Percentiles rank a stretch among this genome's conserved stretches.
phyloP scores from a whole-genome alignment of 2,329 filamentous ascomycete species.

The Sporothrix inflata region DNA sequence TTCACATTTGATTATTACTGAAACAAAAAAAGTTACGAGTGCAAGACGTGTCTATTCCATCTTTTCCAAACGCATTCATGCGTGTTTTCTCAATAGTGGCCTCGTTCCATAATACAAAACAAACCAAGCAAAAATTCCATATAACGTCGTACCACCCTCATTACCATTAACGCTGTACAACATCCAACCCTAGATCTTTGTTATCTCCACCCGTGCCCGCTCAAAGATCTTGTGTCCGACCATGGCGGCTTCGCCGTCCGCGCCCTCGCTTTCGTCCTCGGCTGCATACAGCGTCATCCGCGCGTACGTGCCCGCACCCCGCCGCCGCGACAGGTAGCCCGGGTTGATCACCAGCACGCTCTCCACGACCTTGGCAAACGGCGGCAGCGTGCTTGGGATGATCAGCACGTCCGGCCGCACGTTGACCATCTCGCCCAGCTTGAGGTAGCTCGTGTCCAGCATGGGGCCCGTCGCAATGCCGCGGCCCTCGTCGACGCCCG shows the following conservation, averaged over 20 bases:
- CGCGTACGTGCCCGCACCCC: conserved; percentile 82
- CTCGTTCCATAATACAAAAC: not conserved
- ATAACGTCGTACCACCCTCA: not conserved
- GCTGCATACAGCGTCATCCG: conserved; percentile 75
- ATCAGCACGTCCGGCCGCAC: conserved; percentile 84
- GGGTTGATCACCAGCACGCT: conserved; percentile 90
- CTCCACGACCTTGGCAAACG: conserved; percentile 90
- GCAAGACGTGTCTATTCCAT: not conserved
- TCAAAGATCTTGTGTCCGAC: conserved; percentile 78
- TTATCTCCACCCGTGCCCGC: conserved; percentile 83
- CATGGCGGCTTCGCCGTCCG: conserved; percentile 58
- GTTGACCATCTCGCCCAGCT: conserved; percentile 87
- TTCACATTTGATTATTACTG: not conserved
- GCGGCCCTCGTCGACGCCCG: conserved; percentile 61
- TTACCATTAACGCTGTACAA: not conserved
- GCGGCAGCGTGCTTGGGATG: conserved; percentile 77
- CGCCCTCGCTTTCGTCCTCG: conserved; percentile 56
- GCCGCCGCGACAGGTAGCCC: conserved; percentile 81
- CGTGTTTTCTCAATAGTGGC: not conserved
- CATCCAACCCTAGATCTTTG: conserved; percentile 58
- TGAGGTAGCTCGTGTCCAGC: conserved; percentile 81
- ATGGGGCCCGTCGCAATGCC: conserved; percentile 71
- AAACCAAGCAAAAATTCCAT: not conserved
- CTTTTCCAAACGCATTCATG: not conserved
- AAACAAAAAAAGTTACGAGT: not conserved